phyloP scores from a whole-genome alignment of 306 rosid genomes.

The Sicyos baderoa region DNA sequence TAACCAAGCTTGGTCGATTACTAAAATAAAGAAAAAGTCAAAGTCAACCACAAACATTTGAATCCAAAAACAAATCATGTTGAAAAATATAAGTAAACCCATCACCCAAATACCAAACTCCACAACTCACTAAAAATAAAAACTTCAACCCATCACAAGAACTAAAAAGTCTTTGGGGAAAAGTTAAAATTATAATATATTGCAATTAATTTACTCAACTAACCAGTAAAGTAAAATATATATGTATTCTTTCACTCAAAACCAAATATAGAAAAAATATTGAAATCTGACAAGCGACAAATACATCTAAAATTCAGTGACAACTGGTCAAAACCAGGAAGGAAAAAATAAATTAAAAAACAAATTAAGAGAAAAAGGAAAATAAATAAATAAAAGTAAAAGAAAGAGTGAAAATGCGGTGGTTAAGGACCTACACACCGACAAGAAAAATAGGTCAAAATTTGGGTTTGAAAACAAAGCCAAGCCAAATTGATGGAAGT shows the following conservation, averaged over 20 bases:
- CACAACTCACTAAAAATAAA: too few species aligned
- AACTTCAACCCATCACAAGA: too few species aligned
- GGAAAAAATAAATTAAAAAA: too few species aligned
- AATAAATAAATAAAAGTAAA: not conserved
- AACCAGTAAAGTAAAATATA: not conserved
- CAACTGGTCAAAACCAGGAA: not conserved
- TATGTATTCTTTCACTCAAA: not conserved
- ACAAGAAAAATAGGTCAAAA: not conserved
- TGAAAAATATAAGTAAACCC: too few species aligned
- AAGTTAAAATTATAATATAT: too few species aligned
- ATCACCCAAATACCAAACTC: too few species aligned
- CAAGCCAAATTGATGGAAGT: not conserved
- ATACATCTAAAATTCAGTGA: not conserved
- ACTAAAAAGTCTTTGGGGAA: too few species aligned
- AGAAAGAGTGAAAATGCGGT: not conserved
- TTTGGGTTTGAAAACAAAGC: not conserved
- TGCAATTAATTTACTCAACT: not conserved
- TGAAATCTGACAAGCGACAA: not conserved
- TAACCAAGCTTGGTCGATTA: too few species aligned
- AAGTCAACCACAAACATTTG: too few species aligned
- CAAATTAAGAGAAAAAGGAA: not conserved
- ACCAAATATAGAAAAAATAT: too few species aligned
- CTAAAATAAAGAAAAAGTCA: too few species aligned
- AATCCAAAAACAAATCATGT: too few species aligned
- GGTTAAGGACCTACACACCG: not conserved